Evolutionary conservation across 2,329 filamentous ascomycete species (phyloP).

Genomic region (Venturia oleaginea): DNA sequence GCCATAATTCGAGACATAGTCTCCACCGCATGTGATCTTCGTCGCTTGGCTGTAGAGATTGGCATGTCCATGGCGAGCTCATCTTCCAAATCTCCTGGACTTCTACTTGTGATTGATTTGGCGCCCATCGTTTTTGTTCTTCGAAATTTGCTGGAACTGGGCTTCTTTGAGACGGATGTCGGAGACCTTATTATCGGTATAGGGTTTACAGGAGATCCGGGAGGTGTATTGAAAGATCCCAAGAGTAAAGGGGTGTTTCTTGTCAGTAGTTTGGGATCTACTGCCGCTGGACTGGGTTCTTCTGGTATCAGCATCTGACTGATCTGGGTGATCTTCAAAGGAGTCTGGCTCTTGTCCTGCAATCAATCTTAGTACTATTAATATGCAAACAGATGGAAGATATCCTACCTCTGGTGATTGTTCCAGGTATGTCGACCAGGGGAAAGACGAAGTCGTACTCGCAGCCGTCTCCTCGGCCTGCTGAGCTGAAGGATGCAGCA

Average conservation of each 20-base stretch:
- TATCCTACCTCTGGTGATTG: background rate
- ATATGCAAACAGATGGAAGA: background rate
- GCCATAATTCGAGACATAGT: background rate
- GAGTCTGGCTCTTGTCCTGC: background rate
- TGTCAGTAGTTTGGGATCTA: background rate
- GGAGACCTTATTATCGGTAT: background rate
- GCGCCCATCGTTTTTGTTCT: conserved; percentile 2
- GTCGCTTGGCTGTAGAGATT: background rate
- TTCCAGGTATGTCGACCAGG: conserved; percentile 9
- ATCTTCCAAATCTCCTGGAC: background rate
- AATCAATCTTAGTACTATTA: background rate
- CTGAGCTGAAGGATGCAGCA: background rate
- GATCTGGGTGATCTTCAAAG: background rate
- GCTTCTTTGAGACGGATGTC: background rate
- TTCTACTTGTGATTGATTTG: background rate
- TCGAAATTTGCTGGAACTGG: background rate
- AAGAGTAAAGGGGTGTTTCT: background rate
- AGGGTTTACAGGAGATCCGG: background rate
- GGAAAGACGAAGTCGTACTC: conserved; percentile 2
- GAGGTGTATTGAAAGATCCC: background rate
- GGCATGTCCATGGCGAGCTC: background rate
- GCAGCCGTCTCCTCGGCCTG: background rate
- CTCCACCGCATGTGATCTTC: background rate
- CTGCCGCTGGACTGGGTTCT: background rate
- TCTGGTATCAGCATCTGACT: conserved; percentile 1